Evolutionary conservation across 331 rosid genomes (phyloP).

Genomic region (Ulmus americana): DNA sequence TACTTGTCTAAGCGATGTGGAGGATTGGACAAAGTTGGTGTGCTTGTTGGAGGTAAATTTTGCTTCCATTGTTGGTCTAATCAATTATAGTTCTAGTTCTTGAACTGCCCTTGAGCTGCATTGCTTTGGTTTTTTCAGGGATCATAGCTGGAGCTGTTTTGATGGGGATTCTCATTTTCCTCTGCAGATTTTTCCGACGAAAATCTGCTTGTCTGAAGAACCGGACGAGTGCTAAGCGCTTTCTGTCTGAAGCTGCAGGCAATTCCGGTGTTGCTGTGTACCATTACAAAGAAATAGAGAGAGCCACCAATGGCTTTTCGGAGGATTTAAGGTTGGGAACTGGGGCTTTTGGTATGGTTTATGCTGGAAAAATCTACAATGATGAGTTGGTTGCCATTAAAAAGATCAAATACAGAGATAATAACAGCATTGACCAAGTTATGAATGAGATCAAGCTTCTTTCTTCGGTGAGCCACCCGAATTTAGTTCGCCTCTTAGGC

Average conservation of each 20-base stretch:
- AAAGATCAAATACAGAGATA: constrained; percentile 69
- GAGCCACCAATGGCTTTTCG: constrained; percentile 63
- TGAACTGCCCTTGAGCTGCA: background rate
- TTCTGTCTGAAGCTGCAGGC: constrained; percentile 74
- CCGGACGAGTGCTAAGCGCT: constrained; percentile 60
- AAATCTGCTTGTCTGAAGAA: constrained; percentile 57
- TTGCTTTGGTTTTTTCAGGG: constrained; percentile 34
- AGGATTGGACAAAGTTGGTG: constrained; percentile 32
- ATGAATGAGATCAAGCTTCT: constrained; percentile 90
- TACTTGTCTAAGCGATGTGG: constrained; percentile 44
- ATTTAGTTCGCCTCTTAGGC: constrained; percentile 83
- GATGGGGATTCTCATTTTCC: constrained; percentile 37
- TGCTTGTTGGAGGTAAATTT: constrained; percentile 57
- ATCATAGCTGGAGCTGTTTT: constrained; percentile 42
- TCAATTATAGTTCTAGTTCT: background rate
- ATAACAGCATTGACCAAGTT: constrained; percentile 75
- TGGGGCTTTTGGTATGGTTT: constrained; percentile 89
- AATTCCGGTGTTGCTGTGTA: constrained; percentile 57
- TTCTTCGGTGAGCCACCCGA: constrained; percentile 91
- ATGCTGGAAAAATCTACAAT: constrained; percentile 68
- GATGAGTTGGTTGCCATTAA: constrained; percentile 77
- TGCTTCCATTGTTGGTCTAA: background rate
- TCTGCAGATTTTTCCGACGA: constrained; percentile 49
- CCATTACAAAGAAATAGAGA: constrained; percentile 72
- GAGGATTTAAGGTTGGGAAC: constrained; percentile 75